A percentile compares a stretch with the other conserved stretches of the same genome.
Conservation (phyloP, 257 asterid species). For the Solanum appendiculatum region DNA sequence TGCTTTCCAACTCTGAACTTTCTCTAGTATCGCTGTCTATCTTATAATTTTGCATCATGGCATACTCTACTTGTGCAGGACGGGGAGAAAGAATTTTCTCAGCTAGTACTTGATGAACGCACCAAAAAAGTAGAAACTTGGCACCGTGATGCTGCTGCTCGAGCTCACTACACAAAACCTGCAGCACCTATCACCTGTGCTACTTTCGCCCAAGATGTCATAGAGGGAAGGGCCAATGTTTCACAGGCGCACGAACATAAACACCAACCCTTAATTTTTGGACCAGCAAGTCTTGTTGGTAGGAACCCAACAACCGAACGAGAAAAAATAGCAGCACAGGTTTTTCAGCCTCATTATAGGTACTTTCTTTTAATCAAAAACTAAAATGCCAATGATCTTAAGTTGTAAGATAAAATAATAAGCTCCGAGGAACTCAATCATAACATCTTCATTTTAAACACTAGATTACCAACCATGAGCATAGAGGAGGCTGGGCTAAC, state of each 20-base stretch:
- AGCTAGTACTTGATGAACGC: slow-evolving; percentile 65
- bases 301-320: slow-evolving; percentile 74
- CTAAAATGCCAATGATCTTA: background rate
- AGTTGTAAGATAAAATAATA: background rate
- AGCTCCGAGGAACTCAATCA: background rate
- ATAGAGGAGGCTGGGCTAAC: slow-evolving; percentile 93
- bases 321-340: slow-evolving; percentile 87
- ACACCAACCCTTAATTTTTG: slow-evolving; percentile 87
- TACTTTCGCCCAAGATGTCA: slow-evolving; percentile 90
- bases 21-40: background rate
- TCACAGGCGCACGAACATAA: slow-evolving; percentile 80
- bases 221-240: slow-evolving; percentile 74
- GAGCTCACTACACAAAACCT: slow-evolving; percentile 55
- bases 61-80: slow-evolving; percentile 30
- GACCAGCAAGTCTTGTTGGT: slow-evolving; percentile 76
- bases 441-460: background rate
- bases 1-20: background rate
- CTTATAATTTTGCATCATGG: background rate
- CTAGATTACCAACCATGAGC: slow-evolving; percentile 92
- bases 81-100: slow-evolving; percentile 50
- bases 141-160: slow-evolving; percentile 82
- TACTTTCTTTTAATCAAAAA: slow-evolving; percentile 4
- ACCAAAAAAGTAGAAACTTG: slow-evolving; percentile 73
- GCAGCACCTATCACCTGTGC: slow-evolving; percentile 90
- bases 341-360: slow-evolving; percentile 94